phyloP scores from a whole-genome alignment of 106 monocot species.

The Acanthochlamys bracteata region DNA sequence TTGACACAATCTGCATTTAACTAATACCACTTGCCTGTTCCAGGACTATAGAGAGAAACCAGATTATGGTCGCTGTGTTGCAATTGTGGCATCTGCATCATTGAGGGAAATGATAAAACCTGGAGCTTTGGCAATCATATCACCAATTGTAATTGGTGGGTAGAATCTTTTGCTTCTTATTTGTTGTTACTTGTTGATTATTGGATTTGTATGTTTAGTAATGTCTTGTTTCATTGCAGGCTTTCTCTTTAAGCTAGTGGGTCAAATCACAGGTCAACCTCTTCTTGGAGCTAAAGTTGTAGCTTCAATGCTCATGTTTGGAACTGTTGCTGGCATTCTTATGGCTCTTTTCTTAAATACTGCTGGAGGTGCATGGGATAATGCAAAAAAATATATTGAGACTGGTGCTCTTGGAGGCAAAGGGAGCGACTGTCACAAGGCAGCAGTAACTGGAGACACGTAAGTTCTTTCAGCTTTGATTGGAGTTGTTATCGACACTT shows the following conservation, averaged over 20 bases:
- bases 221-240: slow-evolving; percentile 30
- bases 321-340: slow-evolving; percentile 86
- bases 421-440: slow-evolving; percentile 95
- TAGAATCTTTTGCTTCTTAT: background rate
- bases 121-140: slow-evolving; percentile 84
- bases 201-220: background rate
- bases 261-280: slow-evolving; percentile 60
- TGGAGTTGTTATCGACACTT: too few species aligned
- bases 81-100: slow-evolving; percentile 96
- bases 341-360: slow-evolving; percentile 99
- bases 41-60: slow-evolving; percentile 97
- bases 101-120: slow-evolving; percentile 97
- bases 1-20: background rate
- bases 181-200: background rate
- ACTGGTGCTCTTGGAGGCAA: slow-evolving; percentile 97
- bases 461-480: slow-evolving; percentile 27
- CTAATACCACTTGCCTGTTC: slow-evolving; percentile 4
- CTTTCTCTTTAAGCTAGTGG: slow-evolving; percentile 76
- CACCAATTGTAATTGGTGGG: slow-evolving; percentile 75
- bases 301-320: slow-evolving; percentile 97
- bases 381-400: slow-evolving; percentile 97
- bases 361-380: slow-evolving; percentile 98
- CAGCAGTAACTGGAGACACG: slow-evolving; percentile 97
- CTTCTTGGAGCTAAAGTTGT: slow-evolving; percentile 98
- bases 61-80: slow-evolving; percentile 96